Percentiles rank a stretch among this genome's conserved stretches.
phyloP scores from a whole-genome alignment of 2,329 filamentous ascomycete genomes.

The Talaromyces sp. region DNA sequence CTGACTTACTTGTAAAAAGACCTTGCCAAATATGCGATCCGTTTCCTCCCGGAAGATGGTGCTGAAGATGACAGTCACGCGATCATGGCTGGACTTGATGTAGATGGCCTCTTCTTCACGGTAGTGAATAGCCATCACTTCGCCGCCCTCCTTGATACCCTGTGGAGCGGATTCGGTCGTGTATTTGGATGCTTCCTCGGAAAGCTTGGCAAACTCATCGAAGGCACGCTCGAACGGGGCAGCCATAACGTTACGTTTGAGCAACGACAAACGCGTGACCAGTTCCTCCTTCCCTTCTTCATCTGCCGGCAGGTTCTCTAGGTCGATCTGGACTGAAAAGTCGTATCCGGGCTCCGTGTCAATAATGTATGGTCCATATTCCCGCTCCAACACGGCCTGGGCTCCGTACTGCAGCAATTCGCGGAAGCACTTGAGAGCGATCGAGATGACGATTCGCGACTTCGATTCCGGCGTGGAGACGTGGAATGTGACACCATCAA shows the following conservation, averaged over 20 bases:
- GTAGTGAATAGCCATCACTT: constrained; percentile 96
- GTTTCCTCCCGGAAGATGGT: constrained; percentile 98
- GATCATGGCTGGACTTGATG: constrained; percentile 94
- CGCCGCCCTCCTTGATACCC: constrained; percentile 80
- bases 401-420: constrained; percentile 93
- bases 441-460: constrained; percentile 89
- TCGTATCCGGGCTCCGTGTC: constrained; percentile 86
- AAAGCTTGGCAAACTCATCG: constrained; percentile 79
- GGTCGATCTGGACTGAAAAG: constrained; percentile 86
- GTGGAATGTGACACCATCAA: constrained; percentile 97
- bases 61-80: constrained; percentile 98
- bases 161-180: constrained; percentile 92
- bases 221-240: constrained; percentile 97
- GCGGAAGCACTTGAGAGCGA: constrained; percentile 89
- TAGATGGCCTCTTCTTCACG: constrained; percentile 98
- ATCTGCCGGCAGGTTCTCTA: constrained; percentile 78
- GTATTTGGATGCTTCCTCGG: constrained; percentile 85
- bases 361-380: constrained; percentile 91
- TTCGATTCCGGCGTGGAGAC: constrained; percentile 94
- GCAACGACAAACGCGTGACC: constrained; percentile 76
- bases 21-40: constrained; percentile 93
- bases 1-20: constrained; percentile 70
- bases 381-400: constrained; percentile 81
- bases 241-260: constrained; percentile 99
- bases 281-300: constrained; percentile 85